phyloP scores from a whole-genome alignment of 257 asterid species.

The Primulina huaijiensis region DNA sequence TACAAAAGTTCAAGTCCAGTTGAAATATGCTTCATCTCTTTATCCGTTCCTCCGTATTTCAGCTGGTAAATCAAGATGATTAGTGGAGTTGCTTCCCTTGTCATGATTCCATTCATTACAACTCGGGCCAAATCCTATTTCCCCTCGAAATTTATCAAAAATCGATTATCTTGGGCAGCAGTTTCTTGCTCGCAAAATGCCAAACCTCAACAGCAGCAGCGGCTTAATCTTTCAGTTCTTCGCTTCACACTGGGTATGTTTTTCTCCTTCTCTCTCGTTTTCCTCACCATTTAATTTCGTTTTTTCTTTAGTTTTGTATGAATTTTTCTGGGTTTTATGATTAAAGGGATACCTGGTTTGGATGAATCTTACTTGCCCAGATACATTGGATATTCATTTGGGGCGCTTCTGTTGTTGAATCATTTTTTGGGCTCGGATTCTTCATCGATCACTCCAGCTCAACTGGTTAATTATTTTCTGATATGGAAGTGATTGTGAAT shows the following conservation, averaged over 20 bases:
- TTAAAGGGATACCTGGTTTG: conserved; percentile 77
- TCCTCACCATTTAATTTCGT: not conserved
- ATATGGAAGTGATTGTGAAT: not conserved
- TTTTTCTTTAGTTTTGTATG: not conserved
- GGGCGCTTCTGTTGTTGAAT: conserved; percentile 67
- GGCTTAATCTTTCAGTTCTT: conserved; percentile 83
- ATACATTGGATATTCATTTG: conserved; percentile 87
- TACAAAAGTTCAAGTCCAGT: too few relatives aligned
- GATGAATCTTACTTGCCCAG: conserved; percentile 95
- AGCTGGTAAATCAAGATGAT: conserved; percentile 22
- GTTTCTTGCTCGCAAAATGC: conserved; percentile 37
- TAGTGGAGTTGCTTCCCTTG: not conserved
- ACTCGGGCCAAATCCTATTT: conserved; percentile 26
- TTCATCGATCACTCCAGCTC: conserved; percentile 63
- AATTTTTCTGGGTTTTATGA: not conserved
- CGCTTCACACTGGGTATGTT: conserved; percentile 82
- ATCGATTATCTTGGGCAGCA: conserved; percentile 19
- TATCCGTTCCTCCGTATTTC: not conserved
- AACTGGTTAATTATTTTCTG: conserved; percentile 47
- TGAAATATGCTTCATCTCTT: too few relatives aligned
- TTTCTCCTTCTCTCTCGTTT: not conserved
- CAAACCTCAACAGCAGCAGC: conserved; percentile 39
- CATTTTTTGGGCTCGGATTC: conserved; percentile 69
- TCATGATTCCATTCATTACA: conserved; percentile 25
- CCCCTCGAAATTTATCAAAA: conserved; percentile 25